phyloP scores from a whole-genome alignment of 2,329 filamentous ascomycete genomes.

The Pseudocercospora macadamiae region DNA sequence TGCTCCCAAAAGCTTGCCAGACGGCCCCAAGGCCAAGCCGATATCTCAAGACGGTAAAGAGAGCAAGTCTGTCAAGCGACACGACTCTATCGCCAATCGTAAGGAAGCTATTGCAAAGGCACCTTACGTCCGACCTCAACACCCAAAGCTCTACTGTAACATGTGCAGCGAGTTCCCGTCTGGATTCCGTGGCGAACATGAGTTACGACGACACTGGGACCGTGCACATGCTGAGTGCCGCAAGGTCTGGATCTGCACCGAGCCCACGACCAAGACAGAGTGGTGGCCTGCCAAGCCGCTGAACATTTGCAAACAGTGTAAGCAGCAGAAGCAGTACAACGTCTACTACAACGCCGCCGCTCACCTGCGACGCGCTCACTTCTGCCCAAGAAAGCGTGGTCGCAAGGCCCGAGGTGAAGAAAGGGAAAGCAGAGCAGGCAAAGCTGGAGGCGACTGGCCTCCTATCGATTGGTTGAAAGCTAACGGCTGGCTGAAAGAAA shows the following conservation, averaged over 20 bases:
- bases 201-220: conserved; percentile 59
- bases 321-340: conserved; percentile 75
- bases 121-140: conserved; percentile 65
- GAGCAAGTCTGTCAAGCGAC: conserved; percentile 6
- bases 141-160: conserved; percentile 71
- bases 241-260: conserved; percentile 66
- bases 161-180: conserved; percentile 72
- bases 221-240: conserved; percentile 66
- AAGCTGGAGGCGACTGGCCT: conserved; percentile 54
- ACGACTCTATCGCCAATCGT: conserved; percentile 7
- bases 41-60: conserved; percentile 2
- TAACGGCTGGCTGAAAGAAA: conserved; percentile 60
- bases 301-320: conserved; percentile 80
- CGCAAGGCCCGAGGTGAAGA: conserved; percentile 61
- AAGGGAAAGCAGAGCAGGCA: conserved; percentile 58
- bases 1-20: conserved; percentile 30
- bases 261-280: conserved; percentile 48
- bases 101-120: conserved; percentile 51
- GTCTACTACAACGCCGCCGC: conserved; percentile 95
- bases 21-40: conserved; percentile 19
- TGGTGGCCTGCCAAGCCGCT: conserved; percentile 63
- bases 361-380: conserved; percentile 85
- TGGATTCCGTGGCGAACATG: conserved; percentile 85
- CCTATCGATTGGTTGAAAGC: conserved; percentile 63
- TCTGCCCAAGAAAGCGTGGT: conserved; percentile 69